Base-by-base conservation (phyloP, 2,329 filamentous ascomycete species). In the Colletotrichum cuscutae region DNA sequence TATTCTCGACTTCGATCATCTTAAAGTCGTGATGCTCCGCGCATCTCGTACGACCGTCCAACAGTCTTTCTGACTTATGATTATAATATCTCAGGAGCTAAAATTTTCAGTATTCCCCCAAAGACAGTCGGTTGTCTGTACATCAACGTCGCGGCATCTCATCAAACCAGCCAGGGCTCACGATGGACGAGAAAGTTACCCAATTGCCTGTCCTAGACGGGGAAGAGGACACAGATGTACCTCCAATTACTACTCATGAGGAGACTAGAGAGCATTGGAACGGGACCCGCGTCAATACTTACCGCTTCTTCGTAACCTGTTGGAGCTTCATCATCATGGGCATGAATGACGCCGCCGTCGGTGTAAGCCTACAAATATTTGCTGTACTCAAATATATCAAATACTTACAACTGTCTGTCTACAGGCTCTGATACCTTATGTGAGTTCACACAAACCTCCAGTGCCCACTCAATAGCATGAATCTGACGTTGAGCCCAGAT, bases 321-420 rank as follows among this genome's bases (percentile, higher is more conserved):
- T 89, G 88, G 81, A 86, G 87, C 5, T 90, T 94, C 75, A 82
- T 91, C 24, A 84, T 93, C 37, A 89, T 93, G 84, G 92, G 92
- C 7, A 87, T 91, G 82, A 93, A 92, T 76, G 92, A 94, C 81
- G 92, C 88, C 11, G 89, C 89, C 28, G 86, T 90, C 57, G 91
- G 91, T 54, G 89, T 90, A 83, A 79, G 86, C 84, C 28, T 26
- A 37, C n/a, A 4, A 37, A 11, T 61, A 11, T 52, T 5, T 30
- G 26, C 42, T 8, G n/a, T 5, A 22, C 19, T 49, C 42, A 49
- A 9, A n/a, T n/a, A 8, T 49, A 9, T 57, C 5, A 22, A 19
- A 58, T 15, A 49, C 35, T 64, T 15, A 24, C 12, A 15, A 46
- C 37, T 30, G 19, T 57, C 35, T 32, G 61, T 61, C 58, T 79